Conservation (phyloP, 2,329 filamentous ascomycete species). For the Chaetoscypha palmicola region DNA sequence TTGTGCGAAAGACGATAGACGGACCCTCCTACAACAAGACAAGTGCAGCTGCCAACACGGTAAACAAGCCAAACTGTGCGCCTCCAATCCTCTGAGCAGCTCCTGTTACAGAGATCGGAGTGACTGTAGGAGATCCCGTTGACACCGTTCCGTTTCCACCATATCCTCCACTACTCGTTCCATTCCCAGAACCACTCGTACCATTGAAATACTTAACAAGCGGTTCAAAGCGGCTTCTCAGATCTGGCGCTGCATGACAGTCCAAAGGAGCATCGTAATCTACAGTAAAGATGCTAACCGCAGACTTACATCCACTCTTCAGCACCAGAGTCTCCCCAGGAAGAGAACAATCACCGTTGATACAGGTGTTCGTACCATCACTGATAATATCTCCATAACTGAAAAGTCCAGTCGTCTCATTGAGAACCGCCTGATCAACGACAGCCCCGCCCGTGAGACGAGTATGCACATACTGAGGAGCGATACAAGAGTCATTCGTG, state of each 20-base stretch:
- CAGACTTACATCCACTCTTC: constrained; percentile 33
- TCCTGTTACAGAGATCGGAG: not conserved
- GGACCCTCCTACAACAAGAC: too few relatives aligned
- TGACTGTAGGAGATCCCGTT: not conserved
- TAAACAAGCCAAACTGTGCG: too few relatives aligned
- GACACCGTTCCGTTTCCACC: not conserved
- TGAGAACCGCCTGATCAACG: constrained; percentile 39
- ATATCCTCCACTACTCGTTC: too few relatives aligned
- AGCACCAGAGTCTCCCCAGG: constrained; percentile 44
- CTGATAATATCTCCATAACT: constrained; percentile 34
- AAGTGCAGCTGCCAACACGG: too few relatives aligned
- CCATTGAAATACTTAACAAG: constrained; percentile 1
- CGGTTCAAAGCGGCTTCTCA: constrained; percentile 1
- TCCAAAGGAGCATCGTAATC: constrained; percentile 42
- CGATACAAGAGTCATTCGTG: constrained; percentile 33
- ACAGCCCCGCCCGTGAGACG: constrained; percentile 43
- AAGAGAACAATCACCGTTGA: constrained; percentile 45
- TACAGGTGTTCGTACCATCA: constrained; percentile 40
- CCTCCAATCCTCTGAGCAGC: too few relatives aligned
- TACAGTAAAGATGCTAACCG: constrained; percentile 41
- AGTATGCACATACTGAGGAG: constrained; percentile 40
- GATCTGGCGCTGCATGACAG: not conserved
- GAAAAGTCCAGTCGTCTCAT: constrained; percentile 39
- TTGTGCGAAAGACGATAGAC: too few relatives aligned
- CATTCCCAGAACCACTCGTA: too few relatives aligned